Percentiles rank a stretch among this genome's conserved stretches.
phyloP scores from a whole-genome alignment of 805 yeast species.

The Saccharomycopsis synnaedendra region DNA sequence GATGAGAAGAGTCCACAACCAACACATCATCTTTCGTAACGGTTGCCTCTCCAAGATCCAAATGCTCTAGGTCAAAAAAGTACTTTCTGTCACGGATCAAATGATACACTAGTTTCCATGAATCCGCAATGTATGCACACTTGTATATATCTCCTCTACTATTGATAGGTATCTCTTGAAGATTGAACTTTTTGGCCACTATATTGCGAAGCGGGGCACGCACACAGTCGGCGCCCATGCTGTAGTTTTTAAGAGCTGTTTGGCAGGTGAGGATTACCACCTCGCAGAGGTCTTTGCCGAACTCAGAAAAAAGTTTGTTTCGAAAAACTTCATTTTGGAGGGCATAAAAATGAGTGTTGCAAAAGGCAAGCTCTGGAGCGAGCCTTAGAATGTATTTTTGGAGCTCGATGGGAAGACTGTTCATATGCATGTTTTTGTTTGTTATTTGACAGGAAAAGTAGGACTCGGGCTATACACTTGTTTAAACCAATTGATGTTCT shows the following conservation, averaged over 20 bases:
- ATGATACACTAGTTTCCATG: conserved; percentile 41
- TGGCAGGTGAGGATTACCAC: conserved; percentile 7
- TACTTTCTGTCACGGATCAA: conserved; percentile 40
- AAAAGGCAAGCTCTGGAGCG: conserved; percentile 25
- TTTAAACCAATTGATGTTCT: no score
- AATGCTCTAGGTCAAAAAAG: conserved; percentile 29
- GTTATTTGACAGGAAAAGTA: no score
- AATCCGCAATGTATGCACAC: conserved; percentile 17
- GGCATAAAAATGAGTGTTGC: conserved; percentile 33
- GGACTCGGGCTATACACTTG: no score
- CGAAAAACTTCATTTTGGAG: conserved; percentile 39
- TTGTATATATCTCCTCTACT: background rate
- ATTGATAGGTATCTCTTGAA: background rate
- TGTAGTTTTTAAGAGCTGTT: conserved; percentile 18
- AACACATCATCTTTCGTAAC: conserved; percentile 24
- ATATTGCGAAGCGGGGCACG: conserved; percentile 22
- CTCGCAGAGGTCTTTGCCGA: conserved; percentile 26
- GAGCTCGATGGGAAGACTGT: conserved; percentile 31
- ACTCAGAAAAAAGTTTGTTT: conserved; percentile 26
- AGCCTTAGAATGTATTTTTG: conserved; percentile 26
- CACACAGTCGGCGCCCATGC: conserved; percentile 29
- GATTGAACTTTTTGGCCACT: conserved; percentile 20
- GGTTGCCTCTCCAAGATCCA: no score
- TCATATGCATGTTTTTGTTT: no score
- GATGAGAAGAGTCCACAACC: conserved; percentile 12